Evolutionary conservation across 495 filamentous ascomycete genomes (phyloP).

Genomic region (Rhizodiscina lignyota): DNA sequence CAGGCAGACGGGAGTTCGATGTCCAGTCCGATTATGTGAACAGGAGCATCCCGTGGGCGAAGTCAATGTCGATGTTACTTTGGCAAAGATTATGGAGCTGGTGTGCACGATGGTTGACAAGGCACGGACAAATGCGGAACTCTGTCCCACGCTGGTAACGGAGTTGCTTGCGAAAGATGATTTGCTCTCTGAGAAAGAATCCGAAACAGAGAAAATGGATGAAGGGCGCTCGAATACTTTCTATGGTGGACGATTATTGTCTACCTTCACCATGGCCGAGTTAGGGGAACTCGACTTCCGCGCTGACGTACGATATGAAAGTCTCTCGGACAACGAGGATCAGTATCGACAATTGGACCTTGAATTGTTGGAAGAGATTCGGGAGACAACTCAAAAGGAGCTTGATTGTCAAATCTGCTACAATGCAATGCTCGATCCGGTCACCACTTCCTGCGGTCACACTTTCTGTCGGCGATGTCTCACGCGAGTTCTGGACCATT

Average conservation of each 20-base stretch:
- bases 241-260: too few species aligned
- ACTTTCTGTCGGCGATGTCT: constrained; percentile 76
- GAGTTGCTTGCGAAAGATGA: constrained; percentile 27
- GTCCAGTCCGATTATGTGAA: constrained; percentile 49
- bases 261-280: too few species aligned
- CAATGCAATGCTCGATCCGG: constrained; percentile 55
- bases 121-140: constrained; percentile 16
- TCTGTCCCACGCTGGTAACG: constrained; percentile 21
- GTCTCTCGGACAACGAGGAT: constrained; percentile 19
- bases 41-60: constrained; percentile 61
- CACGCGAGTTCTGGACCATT: constrained; percentile 55
- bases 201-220: too few species aligned
- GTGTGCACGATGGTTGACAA: constrained; percentile 21
- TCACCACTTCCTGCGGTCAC: constrained; percentile 76
- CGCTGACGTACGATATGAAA: constrained; percentile 37
- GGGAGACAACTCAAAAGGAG: constrained; percentile 44
- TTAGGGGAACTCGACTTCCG: constrained; percentile 34
- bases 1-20: constrained; percentile 50
- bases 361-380: constrained; percentile 35
- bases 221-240: too few species aligned
- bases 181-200: constrained; percentile 18
- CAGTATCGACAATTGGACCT: constrained; percentile 29
- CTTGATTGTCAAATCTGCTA: constrained; percentile 85
- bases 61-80: constrained; percentile 57
- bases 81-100: constrained; percentile 42